These are phyloP conservation scores for Eucommia ulmoides DNA, from an alignment of 257 asterid genomes.

Conservation along the genomic window DNA sequence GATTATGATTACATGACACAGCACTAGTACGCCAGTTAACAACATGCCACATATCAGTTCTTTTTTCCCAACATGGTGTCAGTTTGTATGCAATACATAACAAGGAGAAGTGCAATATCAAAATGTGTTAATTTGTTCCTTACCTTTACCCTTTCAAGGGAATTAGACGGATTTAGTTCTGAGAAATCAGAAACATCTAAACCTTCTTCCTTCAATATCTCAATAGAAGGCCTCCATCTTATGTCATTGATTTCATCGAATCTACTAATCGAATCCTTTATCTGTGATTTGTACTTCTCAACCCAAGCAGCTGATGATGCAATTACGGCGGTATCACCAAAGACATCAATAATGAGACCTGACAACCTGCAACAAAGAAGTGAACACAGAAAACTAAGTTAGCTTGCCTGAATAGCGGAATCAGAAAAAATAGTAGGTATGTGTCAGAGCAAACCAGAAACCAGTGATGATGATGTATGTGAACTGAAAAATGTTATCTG, in stretches of 20 bases:
- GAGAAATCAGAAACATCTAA: constrained; percentile 38
- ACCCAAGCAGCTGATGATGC: constrained; percentile 99
- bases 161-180: constrained; percentile 22
- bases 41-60: too few species aligned
- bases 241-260: constrained; percentile 38
- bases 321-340: constrained; percentile 84
- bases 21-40: too few species aligned
- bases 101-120: too few species aligned
- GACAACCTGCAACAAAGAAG: constrained; percentile 54
- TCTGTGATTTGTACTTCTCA: constrained; percentile 70
- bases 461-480: background rate
- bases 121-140: too few species aligned
- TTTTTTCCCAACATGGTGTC: too few species aligned
- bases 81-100: too few species aligned
- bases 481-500: background rate
- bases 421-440: too few species aligned
- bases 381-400: background rate
- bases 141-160: constrained; percentile 61
- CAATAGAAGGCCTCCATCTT: constrained; percentile 81
- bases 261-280: constrained; percentile 38
- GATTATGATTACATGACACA: too few species aligned
- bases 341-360: constrained; percentile 78
- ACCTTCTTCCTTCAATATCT: constrained; percentile 94
- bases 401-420: background rate
- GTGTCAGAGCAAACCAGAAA: too few species aligned